Conservation (phyloP, 2,329 filamentous ascomycete genomes). For the Waltergamsia citrina region DNA sequence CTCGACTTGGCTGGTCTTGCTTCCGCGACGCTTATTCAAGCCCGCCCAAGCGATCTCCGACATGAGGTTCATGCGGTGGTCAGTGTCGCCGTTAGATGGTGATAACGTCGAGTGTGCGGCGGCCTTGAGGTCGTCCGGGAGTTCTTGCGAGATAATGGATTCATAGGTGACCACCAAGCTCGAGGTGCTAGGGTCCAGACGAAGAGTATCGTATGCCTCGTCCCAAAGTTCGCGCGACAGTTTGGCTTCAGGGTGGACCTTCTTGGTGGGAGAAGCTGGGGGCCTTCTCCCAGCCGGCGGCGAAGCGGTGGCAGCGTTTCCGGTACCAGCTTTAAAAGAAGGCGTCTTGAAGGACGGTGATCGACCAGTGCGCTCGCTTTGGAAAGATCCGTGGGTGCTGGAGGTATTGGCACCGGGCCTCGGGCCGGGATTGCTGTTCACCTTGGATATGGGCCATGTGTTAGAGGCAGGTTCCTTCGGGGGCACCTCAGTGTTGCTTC, state of each 20-base stretch:
- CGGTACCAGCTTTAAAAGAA: neutral
- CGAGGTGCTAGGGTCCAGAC: conserved; percentile 15
- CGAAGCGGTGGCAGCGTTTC: conserved; percentile 1
- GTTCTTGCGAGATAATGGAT: conserved; percentile 21
- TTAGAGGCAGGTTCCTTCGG: no score
- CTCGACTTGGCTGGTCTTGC: conserved; percentile 16
- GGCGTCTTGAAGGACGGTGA: conserved; percentile 1
- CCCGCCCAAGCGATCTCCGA: conserved; percentile 18
- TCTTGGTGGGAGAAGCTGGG: no score
- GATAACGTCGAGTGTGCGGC: conserved; percentile 15
- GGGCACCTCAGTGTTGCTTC: no score
- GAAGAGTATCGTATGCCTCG: conserved; percentile 20
- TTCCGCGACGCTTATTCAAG: conserved; percentile 16
- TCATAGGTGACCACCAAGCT: conserved; percentile 24
- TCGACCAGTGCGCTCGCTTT: no score
- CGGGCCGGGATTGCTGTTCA: neutral
- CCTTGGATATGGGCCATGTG: neutral
- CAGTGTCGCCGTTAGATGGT: conserved; percentile 9
- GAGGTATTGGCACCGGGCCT: neutral
- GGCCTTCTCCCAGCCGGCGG: neutral
- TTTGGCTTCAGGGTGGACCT: conserved; percentile 7
- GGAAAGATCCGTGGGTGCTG: no score
- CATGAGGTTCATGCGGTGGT: conserved; percentile 18
- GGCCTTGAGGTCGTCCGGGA: conserved; percentile 20
- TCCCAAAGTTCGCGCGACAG: conserved; percentile 21